These are phyloP conservation scores for Fusarium sp. DNA, from an alignment of 2,329 filamentous ascomycete genomes.

Conservation along the genomic window DNA sequence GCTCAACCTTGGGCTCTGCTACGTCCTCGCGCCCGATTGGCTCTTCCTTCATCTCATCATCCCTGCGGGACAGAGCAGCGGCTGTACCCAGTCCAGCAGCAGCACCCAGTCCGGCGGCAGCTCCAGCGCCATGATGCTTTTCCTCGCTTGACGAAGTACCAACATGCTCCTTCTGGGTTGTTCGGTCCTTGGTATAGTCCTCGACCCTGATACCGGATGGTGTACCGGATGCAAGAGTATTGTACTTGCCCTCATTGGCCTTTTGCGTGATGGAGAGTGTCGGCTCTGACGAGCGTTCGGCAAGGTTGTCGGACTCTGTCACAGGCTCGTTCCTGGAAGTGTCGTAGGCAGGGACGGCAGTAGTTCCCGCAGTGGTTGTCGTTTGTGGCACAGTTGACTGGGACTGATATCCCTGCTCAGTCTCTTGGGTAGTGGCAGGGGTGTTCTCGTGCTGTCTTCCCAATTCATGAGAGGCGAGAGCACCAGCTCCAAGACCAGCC, in stretches of 20 bases:
- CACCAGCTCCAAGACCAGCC: slow-evolving; percentile 22
- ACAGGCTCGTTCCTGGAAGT: not conserved
- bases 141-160: not conserved
- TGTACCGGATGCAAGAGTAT: slow-evolving; percentile 34
- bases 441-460: not conserved
- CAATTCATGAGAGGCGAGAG: slow-evolving; percentile 9
- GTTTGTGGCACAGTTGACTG: not conserved
- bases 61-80: not conserved
- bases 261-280: slow-evolving; percentile 4
- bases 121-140: not conserved
- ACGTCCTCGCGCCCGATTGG: not conserved
- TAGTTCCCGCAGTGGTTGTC: not conserved
- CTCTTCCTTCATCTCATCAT: not conserved
- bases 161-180: not conserved
- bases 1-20: not conserved
- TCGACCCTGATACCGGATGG: slow-evolving; percentile 29
- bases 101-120: not conserved
- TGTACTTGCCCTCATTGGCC: slow-evolving; percentile 38
- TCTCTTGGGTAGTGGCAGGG: not conserved
- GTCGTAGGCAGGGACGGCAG: not conserved
- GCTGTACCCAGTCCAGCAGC: not conserved
- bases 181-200: not conserved
- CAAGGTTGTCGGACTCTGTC: not conserved
- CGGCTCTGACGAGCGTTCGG: not conserved
- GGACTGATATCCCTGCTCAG: not conserved